Conservation (phyloP, 2,329 filamentous ascomycete genomes). For the Apiospora malaysiana region DNA sequence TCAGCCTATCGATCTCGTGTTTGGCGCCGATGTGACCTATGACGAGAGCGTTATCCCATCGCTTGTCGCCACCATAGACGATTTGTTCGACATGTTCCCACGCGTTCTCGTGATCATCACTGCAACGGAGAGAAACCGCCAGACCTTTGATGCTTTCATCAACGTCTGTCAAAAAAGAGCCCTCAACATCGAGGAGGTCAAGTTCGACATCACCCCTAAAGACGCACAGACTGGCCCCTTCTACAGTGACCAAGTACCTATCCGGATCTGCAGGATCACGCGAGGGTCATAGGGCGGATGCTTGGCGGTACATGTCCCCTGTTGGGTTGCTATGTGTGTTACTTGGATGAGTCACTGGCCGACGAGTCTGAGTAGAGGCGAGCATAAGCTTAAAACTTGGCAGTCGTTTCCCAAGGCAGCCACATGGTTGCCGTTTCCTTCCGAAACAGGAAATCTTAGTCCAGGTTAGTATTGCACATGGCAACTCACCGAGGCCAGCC, state of each 20-base stretch:
- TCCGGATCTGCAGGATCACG: conserved; percentile 59
- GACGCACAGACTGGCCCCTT: conserved; percentile 65
- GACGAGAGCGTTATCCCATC: conserved; percentile 68
- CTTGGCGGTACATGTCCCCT: background rate
- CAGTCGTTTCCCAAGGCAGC: background rate
- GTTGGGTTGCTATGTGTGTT: background rate
- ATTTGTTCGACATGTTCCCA: conserved; percentile 64
- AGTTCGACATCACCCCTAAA: conserved; percentile 46
- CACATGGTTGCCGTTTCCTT: background rate
- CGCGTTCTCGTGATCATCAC: conserved; percentile 67
- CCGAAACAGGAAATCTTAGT: background rate
- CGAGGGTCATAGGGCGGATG: background rate
- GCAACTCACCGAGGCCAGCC: background rate
- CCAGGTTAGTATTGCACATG: background rate
- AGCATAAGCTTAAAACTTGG: background rate
- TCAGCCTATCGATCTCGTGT: conserved; percentile 62
- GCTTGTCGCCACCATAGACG: conserved; percentile 67
- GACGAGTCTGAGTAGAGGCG: background rate
- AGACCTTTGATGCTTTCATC: conserved; percentile 71
- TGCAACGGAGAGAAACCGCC: conserved; percentile 72
- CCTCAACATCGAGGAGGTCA: conserved; percentile 50
- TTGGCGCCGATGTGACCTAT: conserved; percentile 83
- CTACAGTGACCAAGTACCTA: conserved; percentile 64
- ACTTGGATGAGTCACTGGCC: background rate
- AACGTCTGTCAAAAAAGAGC: conserved; percentile 58